Base-by-base conservation (phyloP, 2,329 filamentous ascomycete genomes). In the Myriosclerotinia curreyana region DNA sequence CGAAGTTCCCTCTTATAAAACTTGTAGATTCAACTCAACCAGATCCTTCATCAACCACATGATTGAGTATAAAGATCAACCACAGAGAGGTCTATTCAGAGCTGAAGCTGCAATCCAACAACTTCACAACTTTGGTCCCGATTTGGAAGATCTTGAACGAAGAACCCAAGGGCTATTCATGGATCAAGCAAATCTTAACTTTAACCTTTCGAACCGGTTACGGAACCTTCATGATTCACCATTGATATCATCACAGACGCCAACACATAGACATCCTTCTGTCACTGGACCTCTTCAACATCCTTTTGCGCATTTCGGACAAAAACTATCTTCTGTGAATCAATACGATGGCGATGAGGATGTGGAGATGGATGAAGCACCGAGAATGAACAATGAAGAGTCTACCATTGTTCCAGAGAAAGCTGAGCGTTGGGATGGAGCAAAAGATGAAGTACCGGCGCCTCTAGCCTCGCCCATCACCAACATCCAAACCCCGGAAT, bases 111-210 rank as follows among this genome's bases (percentile, higher is more conserved):
- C 8, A 28, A 58, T 38, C 42, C n/a, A 48, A 20, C 7, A 36
- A 12, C 42, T 48, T 36, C 4, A 0, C 2, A 48, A 25, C 17
- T 58, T 58, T 8, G 31, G 28, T 36, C n/a, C 55, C 7, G 31
- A 48, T 1, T 34, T 58, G 15, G 12, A 36, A 36, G 31, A 8
- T 48, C 55, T 58, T 4, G 55, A 58, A 8, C 12, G 8, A 25
- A 48, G 31, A 38, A 38, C 55, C 31, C 55, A 48, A 12, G 44
- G 9, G 31, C 42, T 58, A 3, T 48, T 58, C 3, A 36, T 25
- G 14, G 55, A 58, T 48, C 55, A 58, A n/a, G 31, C 8, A 4
- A 58, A 5, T 58, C 55, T 58, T 12, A 58, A 58, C 15, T 36
- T 48, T 14, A 48, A 58, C 8, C 42, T 58, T 5, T 25, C 36